Conservation (phyloP, 2,329 filamentous ascomycete species). For the Massarina eburnea region DNA sequence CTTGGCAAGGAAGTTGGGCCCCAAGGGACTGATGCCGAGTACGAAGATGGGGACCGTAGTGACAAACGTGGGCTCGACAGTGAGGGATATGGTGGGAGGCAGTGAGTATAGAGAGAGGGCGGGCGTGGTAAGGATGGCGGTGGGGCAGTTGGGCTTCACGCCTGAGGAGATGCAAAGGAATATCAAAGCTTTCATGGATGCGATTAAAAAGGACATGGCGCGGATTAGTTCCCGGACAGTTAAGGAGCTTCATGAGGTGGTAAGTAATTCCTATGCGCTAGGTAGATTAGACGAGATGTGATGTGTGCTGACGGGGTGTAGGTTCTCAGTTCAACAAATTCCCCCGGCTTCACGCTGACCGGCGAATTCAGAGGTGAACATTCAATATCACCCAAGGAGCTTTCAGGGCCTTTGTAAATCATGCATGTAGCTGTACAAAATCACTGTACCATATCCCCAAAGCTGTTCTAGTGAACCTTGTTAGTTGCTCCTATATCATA, state of each 20-base stretch:
- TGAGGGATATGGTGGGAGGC: slow-evolving; percentile 80
- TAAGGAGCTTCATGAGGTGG: slow-evolving; percentile 75
- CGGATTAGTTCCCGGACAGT: slow-evolving; percentile 63
- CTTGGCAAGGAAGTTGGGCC: slow-evolving; percentile 80
- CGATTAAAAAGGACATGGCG: slow-evolving; percentile 76
- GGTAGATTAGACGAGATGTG: not conserved
- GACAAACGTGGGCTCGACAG: slow-evolving; percentile 70
- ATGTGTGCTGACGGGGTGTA: slow-evolving; percentile 45
- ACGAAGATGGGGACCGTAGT: slow-evolving; percentile 87
- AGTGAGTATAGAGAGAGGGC: slow-evolving; percentile 83
- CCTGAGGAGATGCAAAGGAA: slow-evolving; percentile 85
- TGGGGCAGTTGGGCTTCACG: slow-evolving; percentile 87
- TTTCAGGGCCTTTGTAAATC: slow-evolving; percentile 37
- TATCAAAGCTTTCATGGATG: slow-evolving; percentile 72
- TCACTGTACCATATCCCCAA: slow-evolving; percentile 46
- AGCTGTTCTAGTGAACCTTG: slow-evolving; percentile 42
- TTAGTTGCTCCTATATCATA: slow-evolving; percentile 13
- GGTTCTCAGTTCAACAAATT: slow-evolving; percentile 84
- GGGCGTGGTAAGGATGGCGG: slow-evolving; percentile 83
- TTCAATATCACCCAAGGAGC: slow-evolving; percentile 43
- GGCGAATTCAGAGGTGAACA: slow-evolving; percentile 67
- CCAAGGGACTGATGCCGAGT: slow-evolving; percentile 89
- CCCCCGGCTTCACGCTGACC: slow-evolving; percentile 83
- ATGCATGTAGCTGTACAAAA: slow-evolving; percentile 31
- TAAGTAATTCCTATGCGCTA: slow-evolving; percentile 38